Base-by-base conservation (phyloP, 768 basidiomycete species). In the Trametes coccinea region DNA sequence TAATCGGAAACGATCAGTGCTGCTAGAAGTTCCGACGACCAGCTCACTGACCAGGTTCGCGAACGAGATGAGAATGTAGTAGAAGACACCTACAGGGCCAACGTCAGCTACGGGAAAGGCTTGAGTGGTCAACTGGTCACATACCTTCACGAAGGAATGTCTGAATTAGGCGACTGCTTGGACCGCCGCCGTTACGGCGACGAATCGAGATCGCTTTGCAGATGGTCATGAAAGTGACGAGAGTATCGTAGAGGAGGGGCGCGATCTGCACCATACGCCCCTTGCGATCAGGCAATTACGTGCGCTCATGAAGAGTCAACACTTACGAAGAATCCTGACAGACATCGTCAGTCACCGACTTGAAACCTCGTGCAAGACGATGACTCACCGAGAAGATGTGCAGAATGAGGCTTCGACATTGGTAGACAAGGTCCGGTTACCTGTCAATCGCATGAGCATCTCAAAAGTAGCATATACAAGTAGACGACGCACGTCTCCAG, bases 1-100 rank as follows among this genome's bases (percentile, higher is more conserved):
- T 6, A 7, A 2, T 22, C 22, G 22, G 22, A 22, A 22, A 22
- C 22, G 22, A 22, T 22, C 22, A 22, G 22, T 22, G 22, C 22
- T 22, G 22, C 22, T 22, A 22, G 22, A 22, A 22, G 22, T 22
- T 1, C 22, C 22, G 22, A 22, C 22, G 22, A 22, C 22, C 22
- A 22, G 22, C 4, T 27, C 7, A 67, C 78, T 62, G 56, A 81
- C 81, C 78, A 93, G 76, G 76, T 93, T 93, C 50, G 90, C 90
- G 53, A 92, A 84, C n/a, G 90, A 92, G 70, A 93, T 92, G 65
- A 93, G 74, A 61, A 93, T 81, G 70, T 91, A 93, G 69, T 92
- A 93, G 72, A 92, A 92, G 62, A 92, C 85, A 63, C 90, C 89
- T 87, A 67, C 4, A 14, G 41, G 7, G 17, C 13, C 54, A 10